A percentile compares a stretch with the other conserved stretches of the same genome.
Conservation (phyloP, 2,329 filamentous ascomycete genomes). For the Paecilomyces niveus region DNA sequence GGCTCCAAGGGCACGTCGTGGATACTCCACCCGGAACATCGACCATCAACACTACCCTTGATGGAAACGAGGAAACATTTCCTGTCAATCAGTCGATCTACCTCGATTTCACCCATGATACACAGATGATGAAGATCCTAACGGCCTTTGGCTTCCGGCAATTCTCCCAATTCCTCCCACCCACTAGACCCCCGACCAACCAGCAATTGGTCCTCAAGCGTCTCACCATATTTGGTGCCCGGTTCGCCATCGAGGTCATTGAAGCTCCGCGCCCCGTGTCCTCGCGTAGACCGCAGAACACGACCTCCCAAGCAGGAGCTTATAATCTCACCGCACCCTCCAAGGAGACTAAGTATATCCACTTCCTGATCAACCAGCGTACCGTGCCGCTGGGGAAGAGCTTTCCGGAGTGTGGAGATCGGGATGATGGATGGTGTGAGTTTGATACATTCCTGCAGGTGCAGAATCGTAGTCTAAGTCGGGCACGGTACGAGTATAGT, state of each 20-base stretch:
- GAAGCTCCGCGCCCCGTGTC: conserved; percentile 57
- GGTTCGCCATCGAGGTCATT: conserved; percentile 69
- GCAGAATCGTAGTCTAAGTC: conserved; percentile 51
- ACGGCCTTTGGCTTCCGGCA: conserved; percentile 66
- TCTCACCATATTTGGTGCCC: conserved; percentile 63
- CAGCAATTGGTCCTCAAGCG: conserved; percentile 61
- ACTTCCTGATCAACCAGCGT: conserved; percentile 68
- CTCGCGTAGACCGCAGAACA: conserved; percentile 40
- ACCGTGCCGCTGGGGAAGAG: conserved; percentile 63
- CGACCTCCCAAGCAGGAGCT: conserved; percentile 2
- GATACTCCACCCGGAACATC: conserved; percentile 13
- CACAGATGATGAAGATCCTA: conserved; percentile 62
- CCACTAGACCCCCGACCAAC: conserved; percentile 47
- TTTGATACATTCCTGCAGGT: conserved; percentile 59
- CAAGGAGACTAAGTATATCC: conserved; percentile 59
- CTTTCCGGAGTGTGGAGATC: conserved; percentile 56
- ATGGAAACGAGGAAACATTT: conserved; percentile 59
- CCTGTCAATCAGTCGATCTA: conserved; percentile 67
- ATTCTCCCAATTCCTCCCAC: conserved; percentile 55
- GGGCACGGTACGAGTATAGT: conserved; percentile 57
- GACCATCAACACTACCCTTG: conserved; percentile 41
- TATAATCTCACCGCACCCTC: conserved; percentile 44
- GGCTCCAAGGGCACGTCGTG: conserved; percentile 41
- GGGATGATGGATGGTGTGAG: conserved; percentile 73
- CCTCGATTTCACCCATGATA: conserved; percentile 73